Percentiles rank a stretch among this genome's conserved stretches.
Conservation (phyloP, 1,139 yeast species). For the Hyphopichia pseudoburtonii region DNA sequence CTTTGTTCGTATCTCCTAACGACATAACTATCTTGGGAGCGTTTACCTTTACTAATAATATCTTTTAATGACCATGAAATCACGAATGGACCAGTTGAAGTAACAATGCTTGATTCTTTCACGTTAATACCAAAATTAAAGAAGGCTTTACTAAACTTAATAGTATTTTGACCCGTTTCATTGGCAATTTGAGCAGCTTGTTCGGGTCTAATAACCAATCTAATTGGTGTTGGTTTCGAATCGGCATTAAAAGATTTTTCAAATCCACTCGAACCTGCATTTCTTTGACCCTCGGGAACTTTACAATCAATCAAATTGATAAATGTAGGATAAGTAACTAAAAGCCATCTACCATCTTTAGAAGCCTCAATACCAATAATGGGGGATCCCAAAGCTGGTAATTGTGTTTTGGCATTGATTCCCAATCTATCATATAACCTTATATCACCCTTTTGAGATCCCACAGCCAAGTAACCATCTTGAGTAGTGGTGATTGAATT, state of each 20-base stretch:
- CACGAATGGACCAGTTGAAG: conserved; percentile 79
- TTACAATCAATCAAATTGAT: conserved; percentile 65
- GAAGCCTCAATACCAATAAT: conserved; percentile 68
- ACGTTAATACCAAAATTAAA: conserved; percentile 69
- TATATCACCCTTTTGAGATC: conserved; percentile 73
- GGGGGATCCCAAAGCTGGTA: conserved; percentile 81
- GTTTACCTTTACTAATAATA: conserved; percentile 26
- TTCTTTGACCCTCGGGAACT: conserved; percentile 58
- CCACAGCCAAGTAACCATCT: conserved; percentile 72
- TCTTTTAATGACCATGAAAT: conserved; percentile 72
- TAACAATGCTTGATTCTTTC: conserved; percentile 69
- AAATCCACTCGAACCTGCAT: conserved; percentile 66
- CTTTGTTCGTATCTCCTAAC: conserved; percentile 63
- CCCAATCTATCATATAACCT: conserved; percentile 73
- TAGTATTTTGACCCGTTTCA: conserved; percentile 45
- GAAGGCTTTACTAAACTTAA: conserved; percentile 68
- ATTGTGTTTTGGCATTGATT: conserved; percentile 67
- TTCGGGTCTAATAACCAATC: conserved; percentile 68
- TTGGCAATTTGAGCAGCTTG: conserved; percentile 65
- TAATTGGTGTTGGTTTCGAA: conserved; percentile 66
- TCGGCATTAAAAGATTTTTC: conserved; percentile 62
- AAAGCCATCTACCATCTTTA: conserved; percentile 77
- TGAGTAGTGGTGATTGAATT: conserved; percentile 71
- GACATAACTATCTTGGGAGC: conserved; percentile 47
- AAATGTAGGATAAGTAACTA: conserved; percentile 76